Percentiles rank a stretch among this genome's conserved stretches.
These are phyloP conservation scores for Ceratocystis albifundus DNA, from an alignment of 2,329 filamentous ascomycete species.

Conservation along the genomic window DNA sequence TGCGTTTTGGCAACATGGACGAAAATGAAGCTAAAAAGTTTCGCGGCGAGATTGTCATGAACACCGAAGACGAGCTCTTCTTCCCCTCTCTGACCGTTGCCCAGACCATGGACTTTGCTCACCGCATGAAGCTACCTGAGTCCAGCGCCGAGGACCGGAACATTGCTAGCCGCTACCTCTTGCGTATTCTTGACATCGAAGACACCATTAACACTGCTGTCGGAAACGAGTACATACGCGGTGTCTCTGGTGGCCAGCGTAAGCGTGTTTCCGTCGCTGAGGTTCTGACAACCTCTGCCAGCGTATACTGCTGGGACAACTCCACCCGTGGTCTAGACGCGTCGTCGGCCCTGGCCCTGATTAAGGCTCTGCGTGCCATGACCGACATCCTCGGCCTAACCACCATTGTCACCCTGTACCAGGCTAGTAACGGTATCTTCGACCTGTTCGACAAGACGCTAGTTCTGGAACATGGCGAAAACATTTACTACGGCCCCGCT, in stretches of 20 bases:
- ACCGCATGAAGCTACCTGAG: slow-evolving; percentile 44
- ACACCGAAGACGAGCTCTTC: slow-evolving; percentile 55
- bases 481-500: slow-evolving; percentile 52
- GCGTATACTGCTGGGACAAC: slow-evolving; percentile 58
- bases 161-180: slow-evolving; percentile 42
- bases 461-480: slow-evolving; percentile 48
- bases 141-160: slow-evolving; percentile 37
- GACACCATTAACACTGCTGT: slow-evolving; percentile 63
- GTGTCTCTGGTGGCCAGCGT: slow-evolving; percentile 62
- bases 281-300: slow-evolving; percentile 45
- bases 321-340: slow-evolving; percentile 62
- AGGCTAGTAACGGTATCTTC: slow-evolving; percentile 53
- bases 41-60: slow-evolving; percentile 51
- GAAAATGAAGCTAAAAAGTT: slow-evolving; percentile 40
- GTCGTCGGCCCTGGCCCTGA: slow-evolving; percentile 65
- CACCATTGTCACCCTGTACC: slow-evolving; percentile 62
- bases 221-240: slow-evolving; percentile 63
- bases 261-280: slow-evolving; percentile 55
- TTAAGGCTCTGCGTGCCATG: slow-evolving; percentile 55
- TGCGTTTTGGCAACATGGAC: slow-evolving; percentile 44
- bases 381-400: slow-evolving; percentile 56
- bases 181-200: slow-evolving; percentile 52
- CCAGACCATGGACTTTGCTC: slow-evolving; percentile 60
- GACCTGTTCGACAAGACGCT: slow-evolving; percentile 51
- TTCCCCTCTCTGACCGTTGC: slow-evolving; percentile 61